Conservation (phyloP, 202 grass and related monocot species). For the Alloteropsis angusta region DNA sequence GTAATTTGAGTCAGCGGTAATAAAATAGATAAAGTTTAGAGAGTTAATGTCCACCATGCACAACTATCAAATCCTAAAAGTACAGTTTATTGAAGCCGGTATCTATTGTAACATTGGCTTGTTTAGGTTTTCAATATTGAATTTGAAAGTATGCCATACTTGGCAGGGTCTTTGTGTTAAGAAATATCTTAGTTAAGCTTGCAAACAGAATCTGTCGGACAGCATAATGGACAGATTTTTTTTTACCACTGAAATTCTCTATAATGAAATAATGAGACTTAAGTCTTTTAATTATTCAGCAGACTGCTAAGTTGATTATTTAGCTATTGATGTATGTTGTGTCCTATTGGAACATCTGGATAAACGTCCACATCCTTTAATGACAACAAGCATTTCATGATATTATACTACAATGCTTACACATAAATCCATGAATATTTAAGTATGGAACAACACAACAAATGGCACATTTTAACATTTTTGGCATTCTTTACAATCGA, state of each 20-base stretch:
- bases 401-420: background rate
- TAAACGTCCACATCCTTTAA: background rate
- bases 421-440: background rate
- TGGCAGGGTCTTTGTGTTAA: background rate
- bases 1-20: background rate
- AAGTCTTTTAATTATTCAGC: background rate
- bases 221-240: background rate
- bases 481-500: background rate
- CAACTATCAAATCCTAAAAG: background rate
- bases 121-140: background rate
- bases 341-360: background rate
- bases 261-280: background rate
- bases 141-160: background rate
- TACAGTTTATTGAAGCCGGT: background rate
- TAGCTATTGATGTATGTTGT: background rate
- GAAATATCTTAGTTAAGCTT: background rate
- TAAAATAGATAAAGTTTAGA: background rate
- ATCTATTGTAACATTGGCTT: background rate
- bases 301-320: background rate
- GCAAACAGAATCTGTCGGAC: background rate
- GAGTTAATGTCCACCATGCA: background rate
- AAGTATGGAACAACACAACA: background rate
- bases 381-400: background rate
- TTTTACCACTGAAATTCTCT: background rate
- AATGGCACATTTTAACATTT: background rate